Evolutionary conservation across 2,329 filamentous ascomycete species (phyloP).

Genomic region (Alternaria triticimaculans): DNA sequence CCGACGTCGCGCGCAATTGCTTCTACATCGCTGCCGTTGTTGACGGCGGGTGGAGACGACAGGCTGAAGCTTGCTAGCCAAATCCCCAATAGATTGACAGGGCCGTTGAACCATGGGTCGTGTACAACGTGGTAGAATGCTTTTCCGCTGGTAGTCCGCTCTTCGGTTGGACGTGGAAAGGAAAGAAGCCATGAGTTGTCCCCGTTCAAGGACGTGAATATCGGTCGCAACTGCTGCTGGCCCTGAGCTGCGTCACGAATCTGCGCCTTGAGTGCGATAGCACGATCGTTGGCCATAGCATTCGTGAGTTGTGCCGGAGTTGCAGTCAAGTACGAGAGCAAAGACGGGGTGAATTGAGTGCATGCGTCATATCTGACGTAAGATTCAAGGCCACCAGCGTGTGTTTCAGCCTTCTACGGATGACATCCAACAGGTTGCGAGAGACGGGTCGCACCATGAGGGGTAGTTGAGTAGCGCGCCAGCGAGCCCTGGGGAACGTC

Average conservation of each 20-base stretch:
- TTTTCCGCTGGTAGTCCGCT: neutral
- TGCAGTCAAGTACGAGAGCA: neutral
- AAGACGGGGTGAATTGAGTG: neutral
- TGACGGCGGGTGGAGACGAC: neutral
- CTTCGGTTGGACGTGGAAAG: neutral
- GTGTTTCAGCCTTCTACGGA: neutral
- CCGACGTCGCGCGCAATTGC: neutral
- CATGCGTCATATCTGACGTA: neutral
- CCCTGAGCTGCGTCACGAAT: rapidly evolving
- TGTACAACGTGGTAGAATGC: neutral
- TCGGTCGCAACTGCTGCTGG: neutral
- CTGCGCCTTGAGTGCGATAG: neutral
- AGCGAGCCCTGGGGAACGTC: no score
- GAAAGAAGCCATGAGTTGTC: neutral
- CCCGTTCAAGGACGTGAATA: neutral
- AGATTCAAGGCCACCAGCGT: neutral
- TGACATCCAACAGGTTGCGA: neutral
- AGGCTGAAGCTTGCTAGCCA: neutral
- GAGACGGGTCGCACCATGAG: rapidly evolving
- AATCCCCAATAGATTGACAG: neutral
- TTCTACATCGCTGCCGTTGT: neutral
- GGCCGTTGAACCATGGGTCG: neutral
- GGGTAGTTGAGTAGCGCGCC: neutral
- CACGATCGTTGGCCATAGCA: neutral
- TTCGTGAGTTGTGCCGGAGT: neutral